Conservation (phyloP, 2,329 filamentous ascomycete species). For the Sporothrix protearum region DNA sequence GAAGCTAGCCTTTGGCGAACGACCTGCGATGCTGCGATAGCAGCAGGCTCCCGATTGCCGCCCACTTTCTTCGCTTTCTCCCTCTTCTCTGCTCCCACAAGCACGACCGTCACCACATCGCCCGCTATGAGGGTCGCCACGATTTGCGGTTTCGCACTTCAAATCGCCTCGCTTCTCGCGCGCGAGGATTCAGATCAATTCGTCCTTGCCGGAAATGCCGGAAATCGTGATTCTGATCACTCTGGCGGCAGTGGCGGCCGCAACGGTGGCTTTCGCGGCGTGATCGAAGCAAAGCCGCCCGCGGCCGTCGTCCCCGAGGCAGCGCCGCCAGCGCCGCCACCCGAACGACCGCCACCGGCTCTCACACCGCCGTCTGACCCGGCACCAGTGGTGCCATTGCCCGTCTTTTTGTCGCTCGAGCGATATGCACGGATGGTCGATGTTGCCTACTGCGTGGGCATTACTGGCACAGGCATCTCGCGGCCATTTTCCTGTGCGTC, state of each 20-base stretch:
- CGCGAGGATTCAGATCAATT: neutral
- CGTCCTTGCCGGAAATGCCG: neutral
- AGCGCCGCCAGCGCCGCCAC: neutral
- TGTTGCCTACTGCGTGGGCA: constrained; percentile 89
- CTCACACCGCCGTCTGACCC: neutral
- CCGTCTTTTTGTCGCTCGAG: constrained; percentile 76
- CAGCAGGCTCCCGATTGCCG: neutral
- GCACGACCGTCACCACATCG: neutral
- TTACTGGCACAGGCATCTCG: constrained; percentile 76
- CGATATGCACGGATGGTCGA: constrained; percentile 88
- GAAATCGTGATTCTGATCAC: neutral
- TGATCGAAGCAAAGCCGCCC: neutral
- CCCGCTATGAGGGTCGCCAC: neutral
- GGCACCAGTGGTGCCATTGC: neutral
- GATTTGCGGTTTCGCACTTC: constrained; percentile 1
- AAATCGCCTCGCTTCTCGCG: neutral
- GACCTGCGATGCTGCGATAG: neutral
- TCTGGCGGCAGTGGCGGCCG: neutral
- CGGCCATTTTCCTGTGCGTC: constrained; percentile 82
- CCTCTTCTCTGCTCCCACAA: neutral
- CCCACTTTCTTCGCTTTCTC: neutral
- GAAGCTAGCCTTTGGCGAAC: neutral
- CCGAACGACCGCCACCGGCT: neutral
- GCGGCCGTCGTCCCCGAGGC: neutral
- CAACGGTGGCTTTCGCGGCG: neutral